Evolutionary conservation across 1,284 basidiomycete genomes (phyloP), one percentile per base, ranked within the genome.

Genomic region (Cryptococcus deneoformans): DNA sequence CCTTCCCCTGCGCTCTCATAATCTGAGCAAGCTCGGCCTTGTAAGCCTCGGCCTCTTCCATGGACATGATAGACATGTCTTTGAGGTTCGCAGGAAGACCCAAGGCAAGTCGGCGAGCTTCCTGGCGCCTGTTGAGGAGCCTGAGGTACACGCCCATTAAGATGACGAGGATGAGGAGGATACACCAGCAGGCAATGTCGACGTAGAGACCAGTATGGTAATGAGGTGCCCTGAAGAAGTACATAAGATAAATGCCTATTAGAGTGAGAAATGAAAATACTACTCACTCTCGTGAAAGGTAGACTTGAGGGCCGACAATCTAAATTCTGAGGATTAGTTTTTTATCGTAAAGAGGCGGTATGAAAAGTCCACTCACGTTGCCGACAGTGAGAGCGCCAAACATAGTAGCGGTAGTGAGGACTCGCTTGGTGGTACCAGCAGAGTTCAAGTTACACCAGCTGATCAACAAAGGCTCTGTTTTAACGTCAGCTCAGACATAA

Each of bases 151-250:
- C 65, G 43, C 69, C 73, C 71, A 73, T 73, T 16, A 62, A 52
- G 52, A 74, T 48, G 57, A 69, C 62, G 43, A 74, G 65, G 59
- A 68, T 50, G 59, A 67, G 63, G n/a, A 67, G 58, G 43, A 56
- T 39, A 47, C 53, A 56, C 60, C 60, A 61, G 46, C 60, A 61
- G 38, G 53, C 63, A 45, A 74, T 70, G 58, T 73, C 70, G 63
- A 73, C 74, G 57, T 70, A 69, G n/a, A 73, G 66, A 50, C 71
- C 71, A 12, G 71, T 73, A 56, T 58, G 62, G 64, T 74, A 73
- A 43, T 60, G 48, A 1, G 71, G 73, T 5, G 59, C 59, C 29
- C 29, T 29, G 29, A 29, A 29, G 29, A 29, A 29, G 29, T 29
- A 29, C 29, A 29, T 29, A 3, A 29, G 29, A 29, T 29, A 29